These are phyloP conservation scores for Sporopachydermia lactativora DNA, from an alignment of 805 yeast genomes.

Conservation along the genomic window DNA sequence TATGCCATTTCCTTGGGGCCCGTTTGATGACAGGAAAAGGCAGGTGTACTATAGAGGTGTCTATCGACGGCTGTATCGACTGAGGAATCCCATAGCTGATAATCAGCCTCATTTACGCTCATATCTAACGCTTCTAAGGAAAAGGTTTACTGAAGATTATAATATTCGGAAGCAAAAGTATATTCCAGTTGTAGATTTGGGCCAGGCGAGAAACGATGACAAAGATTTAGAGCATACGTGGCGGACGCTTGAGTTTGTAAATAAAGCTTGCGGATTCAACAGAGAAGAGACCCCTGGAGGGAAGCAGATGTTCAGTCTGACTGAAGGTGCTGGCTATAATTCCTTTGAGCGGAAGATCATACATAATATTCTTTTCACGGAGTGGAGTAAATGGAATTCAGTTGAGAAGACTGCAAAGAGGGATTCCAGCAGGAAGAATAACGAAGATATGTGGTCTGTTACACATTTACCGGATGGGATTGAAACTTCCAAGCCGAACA, in stretches of 20 bases:
- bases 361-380: neutral
- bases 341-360: neutral
- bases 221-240: neutral
- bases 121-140: neutral
- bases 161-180: neutral
- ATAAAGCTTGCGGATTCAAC: neutral
- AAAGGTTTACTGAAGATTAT: neutral
- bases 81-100: neutral
- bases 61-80: neutral
- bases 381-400: constrained; percentile 1
- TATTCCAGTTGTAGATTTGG: neutral
- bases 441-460: too few relatives aligned
- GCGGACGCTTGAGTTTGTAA: neutral
- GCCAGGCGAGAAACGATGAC: neutral
- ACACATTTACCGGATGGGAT: too few relatives aligned
- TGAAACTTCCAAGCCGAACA: too few relatives aligned
- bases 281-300: neutral
- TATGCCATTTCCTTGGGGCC: too few relatives aligned
- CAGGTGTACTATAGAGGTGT: neutral
- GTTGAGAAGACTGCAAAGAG: too few relatives aligned
- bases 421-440: too few relatives aligned
- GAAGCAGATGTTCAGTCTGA: neutral
- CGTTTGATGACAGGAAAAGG: too few relatives aligned
- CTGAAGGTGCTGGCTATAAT: too few relatives aligned
- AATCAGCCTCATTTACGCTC: neutral